Percentiles rank a stretch among this genome's conserved stretches.
Evolutionary conservation across 176 grass and related monocot genomes (phyloP).

Genomic region (Carex littledalei): DNA sequence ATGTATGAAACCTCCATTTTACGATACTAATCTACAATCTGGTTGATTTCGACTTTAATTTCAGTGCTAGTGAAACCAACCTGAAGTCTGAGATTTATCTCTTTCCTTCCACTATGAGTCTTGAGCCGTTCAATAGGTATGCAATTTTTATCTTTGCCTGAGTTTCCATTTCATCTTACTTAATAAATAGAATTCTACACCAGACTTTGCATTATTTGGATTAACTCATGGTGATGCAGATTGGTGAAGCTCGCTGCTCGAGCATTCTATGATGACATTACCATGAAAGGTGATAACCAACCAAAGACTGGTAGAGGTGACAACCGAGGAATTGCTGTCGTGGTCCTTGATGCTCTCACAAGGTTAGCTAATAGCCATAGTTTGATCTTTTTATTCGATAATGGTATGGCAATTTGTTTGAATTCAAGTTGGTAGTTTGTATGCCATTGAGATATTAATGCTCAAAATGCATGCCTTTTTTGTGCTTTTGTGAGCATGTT

Average conservation of each 20-base stretch:
- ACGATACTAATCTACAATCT: background rate
- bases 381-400: slow-evolving; percentile 5
- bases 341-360: slow-evolving; percentile 83
- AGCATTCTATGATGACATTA: slow-evolving; percentile 91
- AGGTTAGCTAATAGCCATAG: slow-evolving; percentile 29
- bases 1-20: background rate
- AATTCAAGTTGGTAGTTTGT: background rate
- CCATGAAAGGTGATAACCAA: slow-evolving; percentile 91
- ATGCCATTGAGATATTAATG: background rate
- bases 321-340: slow-evolving; percentile 95
- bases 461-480: background rate
- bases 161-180: background rate
- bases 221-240: slow-evolving; percentile 25
- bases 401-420: background rate
- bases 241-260: slow-evolving; percentile 76
- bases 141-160: slow-evolving; percentile 1
- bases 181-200: background rate
- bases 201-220: background rate
- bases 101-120: slow-evolving; percentile 37
- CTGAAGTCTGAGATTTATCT: background rate
- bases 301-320: slow-evolving; percentile 76
- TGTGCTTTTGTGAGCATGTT: background rate
- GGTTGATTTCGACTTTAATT: background rate
- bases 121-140: slow-evolving; percentile 91
- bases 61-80: background rate